Evolutionary conservation across 805 yeast species (phyloP), one percentile per base, ranked within the genome.

Genomic region (Yamadazyma laniorum): DNA sequence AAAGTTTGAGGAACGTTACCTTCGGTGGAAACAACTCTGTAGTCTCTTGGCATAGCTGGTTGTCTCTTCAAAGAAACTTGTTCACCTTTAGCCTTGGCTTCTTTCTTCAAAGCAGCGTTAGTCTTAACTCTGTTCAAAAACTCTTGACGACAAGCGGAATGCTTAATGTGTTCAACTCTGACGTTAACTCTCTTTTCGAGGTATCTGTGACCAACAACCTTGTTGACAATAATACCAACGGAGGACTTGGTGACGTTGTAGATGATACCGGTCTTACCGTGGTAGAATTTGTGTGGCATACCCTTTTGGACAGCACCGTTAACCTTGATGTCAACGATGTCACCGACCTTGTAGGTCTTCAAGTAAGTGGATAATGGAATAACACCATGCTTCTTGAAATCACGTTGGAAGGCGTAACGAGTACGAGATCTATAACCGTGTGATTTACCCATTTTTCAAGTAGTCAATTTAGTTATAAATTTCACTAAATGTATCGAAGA

Each of bases 381-480:
- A 61, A 83, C 74, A 74, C 99, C 99, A 77, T 91, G 95, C 75
- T 82, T 82, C 83, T 86, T 90, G 90, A 85, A 93, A 84, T 91
- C 98, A 78, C 99, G 93, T 77, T 89, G 87, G 95, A 93, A 93
- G 80, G 95, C 95, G 90, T 93, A 93, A 79, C 99, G 95, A 79
- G 99, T 91, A 80, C 99, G 93, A 65, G 97, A 89, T 90, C 99
- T 90, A 84, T 88, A 90, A 85, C 99, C 99, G 80, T 88, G 96
- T 47, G 53, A 49, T 44, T 51, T 51, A 51, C 55, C 55, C 55
- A 51, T 51, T 42, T 49, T 49, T 39, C 39, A 40, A 39, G 26
- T 34, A 34, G 36, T 34, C 26, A 29, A 34, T 32, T 8, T 34
- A 26, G 25, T 32, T 23, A 32, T 25, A 29, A 32, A 32, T 23